Percentiles rank a stretch among this genome's conserved stretches.
Conservation (phyloP, 2,329 filamentous ascomycete genomes). For the Cercospora sojina region DNA sequence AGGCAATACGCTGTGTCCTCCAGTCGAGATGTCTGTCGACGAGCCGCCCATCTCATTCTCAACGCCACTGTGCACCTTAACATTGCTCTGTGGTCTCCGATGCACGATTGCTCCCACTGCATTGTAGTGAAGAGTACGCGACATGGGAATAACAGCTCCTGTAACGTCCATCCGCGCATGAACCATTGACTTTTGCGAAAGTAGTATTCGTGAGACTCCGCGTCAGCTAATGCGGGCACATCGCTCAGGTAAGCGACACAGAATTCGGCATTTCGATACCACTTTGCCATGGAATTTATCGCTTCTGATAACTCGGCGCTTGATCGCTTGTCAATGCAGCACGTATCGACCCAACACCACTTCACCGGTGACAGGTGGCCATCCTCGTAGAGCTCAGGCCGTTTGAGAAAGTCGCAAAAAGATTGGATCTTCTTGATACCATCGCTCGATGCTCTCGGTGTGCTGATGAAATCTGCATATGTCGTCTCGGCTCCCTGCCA, state of each 20-base stretch:
- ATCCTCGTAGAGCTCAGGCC: not conserved
- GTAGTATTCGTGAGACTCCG: not conserved
- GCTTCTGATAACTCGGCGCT: not conserved
- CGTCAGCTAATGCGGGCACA: not conserved
- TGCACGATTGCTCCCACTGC: not conserved
- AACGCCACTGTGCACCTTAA: not conserved
- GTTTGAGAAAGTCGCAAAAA: not conserved
- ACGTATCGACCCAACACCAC: not conserved
- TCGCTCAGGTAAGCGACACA: not conserved
- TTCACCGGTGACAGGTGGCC: not conserved
- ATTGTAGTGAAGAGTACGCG: not conserved
- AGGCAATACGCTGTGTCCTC: too few relatives aligned
- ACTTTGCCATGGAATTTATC: not conserved
- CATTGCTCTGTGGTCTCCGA: not conserved
- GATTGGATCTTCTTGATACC: not conserved
- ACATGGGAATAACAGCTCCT: not conserved
- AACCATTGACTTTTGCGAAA: not conserved
- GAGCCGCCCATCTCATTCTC: not conserved
- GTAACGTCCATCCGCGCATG: not conserved
- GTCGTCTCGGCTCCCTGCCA: not conserved
- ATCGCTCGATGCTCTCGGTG: not conserved
- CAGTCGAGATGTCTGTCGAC: not conserved
- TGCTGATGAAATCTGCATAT: not conserved
- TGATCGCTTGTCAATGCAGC: not conserved
- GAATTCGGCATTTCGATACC: not conserved